Evolutionary conservation across 345 rosid species (phyloP).

Genomic region (Eucalyptus paniculata): DNA sequence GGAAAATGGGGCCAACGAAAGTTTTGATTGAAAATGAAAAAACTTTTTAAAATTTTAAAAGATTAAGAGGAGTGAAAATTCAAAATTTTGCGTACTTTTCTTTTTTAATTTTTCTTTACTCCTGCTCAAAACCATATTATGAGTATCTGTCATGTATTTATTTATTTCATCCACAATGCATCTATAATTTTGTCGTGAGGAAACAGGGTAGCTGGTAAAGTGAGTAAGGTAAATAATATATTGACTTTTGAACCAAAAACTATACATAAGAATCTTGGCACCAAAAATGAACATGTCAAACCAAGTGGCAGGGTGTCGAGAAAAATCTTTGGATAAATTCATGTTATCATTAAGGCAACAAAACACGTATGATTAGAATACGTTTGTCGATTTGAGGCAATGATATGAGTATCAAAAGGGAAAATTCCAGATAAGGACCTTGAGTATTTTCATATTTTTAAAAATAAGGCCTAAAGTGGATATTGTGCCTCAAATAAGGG

Average conservation of each 20-base stretch:
- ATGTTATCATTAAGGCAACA: not conserved
- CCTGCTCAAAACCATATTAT: no score
- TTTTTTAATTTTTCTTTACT: not conserved
- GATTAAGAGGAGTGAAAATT: not conserved
- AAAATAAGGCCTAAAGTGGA: no score
- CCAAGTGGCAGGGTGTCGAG: no score
- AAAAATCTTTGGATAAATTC: no score
- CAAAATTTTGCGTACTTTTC: not conserved
- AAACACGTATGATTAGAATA: not conserved
- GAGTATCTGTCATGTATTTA: not conserved
- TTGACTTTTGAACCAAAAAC: no score
- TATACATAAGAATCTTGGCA: no score
- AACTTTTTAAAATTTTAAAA: not conserved
- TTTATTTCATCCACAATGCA: not conserved
- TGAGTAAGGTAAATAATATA: no score
- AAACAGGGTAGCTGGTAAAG: not conserved
- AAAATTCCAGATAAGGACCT: no score
- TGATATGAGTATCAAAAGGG: rapidly evolving
- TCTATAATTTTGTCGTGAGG: not conserved
- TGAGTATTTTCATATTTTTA: no score
- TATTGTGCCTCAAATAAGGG: rapidly evolving
- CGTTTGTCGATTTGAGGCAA: not conserved
- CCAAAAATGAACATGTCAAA: no score
- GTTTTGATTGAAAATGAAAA: not conserved
- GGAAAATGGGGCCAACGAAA: not conserved